Conservation (phyloP, 2,329 filamentous ascomycete genomes). For the Achaetomium macrosporum region DNA sequence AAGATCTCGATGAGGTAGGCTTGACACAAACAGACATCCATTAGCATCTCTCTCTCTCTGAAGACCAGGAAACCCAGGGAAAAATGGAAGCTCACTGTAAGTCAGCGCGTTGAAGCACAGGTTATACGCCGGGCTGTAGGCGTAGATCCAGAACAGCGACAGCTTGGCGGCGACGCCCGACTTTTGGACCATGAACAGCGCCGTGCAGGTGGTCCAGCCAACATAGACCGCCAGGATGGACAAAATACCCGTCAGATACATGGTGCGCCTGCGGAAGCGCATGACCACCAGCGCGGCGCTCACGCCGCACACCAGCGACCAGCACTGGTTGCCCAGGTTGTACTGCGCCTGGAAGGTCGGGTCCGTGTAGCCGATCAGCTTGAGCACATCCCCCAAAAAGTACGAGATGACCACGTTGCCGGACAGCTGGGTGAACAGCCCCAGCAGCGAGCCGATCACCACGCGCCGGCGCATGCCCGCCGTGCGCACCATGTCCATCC, state of each 20-base stretch:
- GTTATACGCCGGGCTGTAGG: conserved; percentile 56
- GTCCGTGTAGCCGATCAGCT: conserved; percentile 40
- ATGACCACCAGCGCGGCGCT: conserved; percentile 39
- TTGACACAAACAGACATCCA: conserved; percentile 21
- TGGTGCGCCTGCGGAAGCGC: conserved; percentile 40
- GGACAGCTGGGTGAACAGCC: conserved; percentile 50
- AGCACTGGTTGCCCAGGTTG: conserved; percentile 44
- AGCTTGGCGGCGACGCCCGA: conserved; percentile 33
- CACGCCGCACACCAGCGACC: conserved; percentile 41
- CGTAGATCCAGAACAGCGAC: conserved; percentile 54
- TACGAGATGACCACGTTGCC: conserved; percentile 48
- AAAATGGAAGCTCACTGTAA: conserved; percentile 45
- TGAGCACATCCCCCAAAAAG: conserved; percentile 43
- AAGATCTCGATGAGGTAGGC: conserved; percentile 32
- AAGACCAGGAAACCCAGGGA: conserved; percentile 24
- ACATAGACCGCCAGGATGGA: conserved; percentile 47
- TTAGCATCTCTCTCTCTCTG: conserved; percentile 20
- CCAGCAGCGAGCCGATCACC: conserved; percentile 43
- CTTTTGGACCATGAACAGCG: conserved; percentile 30
- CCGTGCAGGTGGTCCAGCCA: conserved; percentile 38
- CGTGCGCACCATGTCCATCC: conserved; percentile 47
- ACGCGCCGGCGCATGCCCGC: conserved; percentile 45
- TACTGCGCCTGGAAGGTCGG: conserved; percentile 36
- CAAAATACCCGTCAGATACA: conserved; percentile 48
- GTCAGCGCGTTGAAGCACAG: conserved; percentile 62